Percentiles rank a stretch among this genome's conserved stretches.
phyloP scores from a whole-genome alignment of 768 basidiomycete species.

The Hortiboletus campestris region DNA sequence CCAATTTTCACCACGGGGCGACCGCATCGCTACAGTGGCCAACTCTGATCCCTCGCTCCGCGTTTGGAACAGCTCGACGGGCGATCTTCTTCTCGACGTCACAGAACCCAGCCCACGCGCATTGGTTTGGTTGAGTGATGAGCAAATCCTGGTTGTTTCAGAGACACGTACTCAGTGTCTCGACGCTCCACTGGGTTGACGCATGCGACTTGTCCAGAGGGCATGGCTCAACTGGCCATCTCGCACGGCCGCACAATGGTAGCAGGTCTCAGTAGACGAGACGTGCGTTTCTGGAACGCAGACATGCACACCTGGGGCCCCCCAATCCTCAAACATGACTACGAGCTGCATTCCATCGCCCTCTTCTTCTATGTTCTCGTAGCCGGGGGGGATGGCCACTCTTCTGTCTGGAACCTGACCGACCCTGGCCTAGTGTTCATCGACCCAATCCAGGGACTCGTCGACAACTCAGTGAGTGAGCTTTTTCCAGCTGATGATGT shows the following conservation, averaged over 20 bases:
- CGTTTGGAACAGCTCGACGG: too few relatives aligned
- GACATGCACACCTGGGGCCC: background rate
- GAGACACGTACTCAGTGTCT: background rate
- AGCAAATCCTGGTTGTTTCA: background rate
- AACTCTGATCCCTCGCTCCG: too few relatives aligned
- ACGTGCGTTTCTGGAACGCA: background rate
- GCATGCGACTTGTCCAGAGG: background rate
- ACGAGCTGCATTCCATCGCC: background rate
- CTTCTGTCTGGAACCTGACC: background rate
- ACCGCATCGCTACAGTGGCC: too few relatives aligned
- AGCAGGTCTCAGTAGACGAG: background rate
- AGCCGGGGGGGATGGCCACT: background rate
- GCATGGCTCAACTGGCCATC: background rate
- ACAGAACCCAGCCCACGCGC: background rate
- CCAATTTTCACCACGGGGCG: too few relatives aligned
- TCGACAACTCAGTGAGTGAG: background rate
- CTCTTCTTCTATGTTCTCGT: background rate
- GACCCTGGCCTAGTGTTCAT: background rate
- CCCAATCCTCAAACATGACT: background rate
- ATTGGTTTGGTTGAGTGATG: background rate
- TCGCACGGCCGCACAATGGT: background rate
- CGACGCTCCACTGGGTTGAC: too few relatives aligned
- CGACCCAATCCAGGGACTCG: background rate
- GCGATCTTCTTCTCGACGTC: background rate
- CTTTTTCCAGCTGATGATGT: too few relatives aligned